Evolutionary conservation across 108 stramenopile genomes (phyloP), one percentile per base, ranked within the genome.

Genomic region (Skeletonema tropicum): DNA sequence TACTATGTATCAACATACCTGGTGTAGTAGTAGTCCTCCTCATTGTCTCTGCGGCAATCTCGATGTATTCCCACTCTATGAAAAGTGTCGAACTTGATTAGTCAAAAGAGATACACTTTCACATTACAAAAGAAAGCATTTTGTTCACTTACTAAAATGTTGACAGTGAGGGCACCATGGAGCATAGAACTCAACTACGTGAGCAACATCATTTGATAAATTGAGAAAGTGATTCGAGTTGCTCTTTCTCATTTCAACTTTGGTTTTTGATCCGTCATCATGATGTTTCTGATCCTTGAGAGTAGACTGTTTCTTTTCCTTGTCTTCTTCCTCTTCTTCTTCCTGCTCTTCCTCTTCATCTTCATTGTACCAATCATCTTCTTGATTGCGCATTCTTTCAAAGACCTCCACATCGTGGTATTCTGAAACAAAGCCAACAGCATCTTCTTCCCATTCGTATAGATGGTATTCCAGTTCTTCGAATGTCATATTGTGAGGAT

Each of bases 101-200:
- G 38, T 39, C 1, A 12, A 39, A 39, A 39, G 11, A 39, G 38
- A 39, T 39, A 2, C 11, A 39, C 10, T 0, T 12, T 10, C 38
- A 39, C 38, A 39, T 39, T 11, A 39, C 11, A 12, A 39, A 11
- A 39, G 38, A 39, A 0, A 39, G 0, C 11, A 7, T 35, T 11
- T 39, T 12, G 38, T 39, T 39, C 38, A 39, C 38, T 39, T 39
- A 39, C 38, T 80, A 74, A 52, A 74, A 55, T 79, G 36, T 25
- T 62, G 76, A 61, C 82, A 83, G 26, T 83, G 82, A 3, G 62
- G 62, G 21, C 49, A 75, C 83, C 83, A 84, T 0, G 83, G 78
- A 3, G 42, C 39, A 60, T 84, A 84, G 62, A 84, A 84, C 26
- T 80, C 69, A 14, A 70, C 69, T 0, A 70, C 58, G 46, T 70